Evolutionary conservation across 148 eudicot species (phyloP).

Genomic region (Silene uniflora): DNA sequence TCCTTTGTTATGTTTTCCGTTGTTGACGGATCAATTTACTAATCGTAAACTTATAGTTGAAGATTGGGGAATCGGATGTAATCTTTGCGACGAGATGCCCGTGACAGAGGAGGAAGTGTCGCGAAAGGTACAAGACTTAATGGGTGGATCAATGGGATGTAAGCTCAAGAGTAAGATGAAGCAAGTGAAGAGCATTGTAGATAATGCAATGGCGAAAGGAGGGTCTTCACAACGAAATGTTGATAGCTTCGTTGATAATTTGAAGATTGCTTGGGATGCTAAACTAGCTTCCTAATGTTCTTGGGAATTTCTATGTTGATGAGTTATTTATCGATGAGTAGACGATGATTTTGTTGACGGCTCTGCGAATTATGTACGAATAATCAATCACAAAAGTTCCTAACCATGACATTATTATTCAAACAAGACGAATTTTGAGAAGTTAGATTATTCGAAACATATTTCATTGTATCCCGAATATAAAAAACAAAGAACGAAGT

Average conservation of each 20-base stretch:
- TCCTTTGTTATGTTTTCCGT: slow-evolving; percentile 23
- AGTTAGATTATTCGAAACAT: no score
- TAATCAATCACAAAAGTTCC: no score
- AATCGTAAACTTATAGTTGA: slow-evolving; percentile 24
- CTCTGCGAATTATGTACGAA: no score
- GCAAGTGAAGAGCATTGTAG: neutral
- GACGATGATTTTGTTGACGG: no score
- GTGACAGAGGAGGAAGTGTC: slow-evolving; percentile 20
- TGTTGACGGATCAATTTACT: slow-evolving; percentile 28
- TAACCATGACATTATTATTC: no score
- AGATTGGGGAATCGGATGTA: slow-evolving; percentile 26
- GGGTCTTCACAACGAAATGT: slow-evolving; percentile 23
- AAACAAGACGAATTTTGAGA: no score
- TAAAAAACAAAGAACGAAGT: no score
- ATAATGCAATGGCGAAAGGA: neutral
- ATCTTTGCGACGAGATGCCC: slow-evolving; percentile 15
- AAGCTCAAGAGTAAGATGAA: slow-evolving; percentile 14
- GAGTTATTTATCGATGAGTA: no score
- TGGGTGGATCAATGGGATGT: neutral
- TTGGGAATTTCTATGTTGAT: no score
- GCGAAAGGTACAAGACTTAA: neutral
- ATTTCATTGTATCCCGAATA: no score
- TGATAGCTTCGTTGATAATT: slow-evolving; percentile 16
- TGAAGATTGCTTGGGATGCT: neutral
- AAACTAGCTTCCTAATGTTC: no score